Percentiles rank a stretch among this genome's conserved stretches.
phyloP scores from a whole-genome alignment of 345 rosid species.

The Citrus trifoliata region DNA sequence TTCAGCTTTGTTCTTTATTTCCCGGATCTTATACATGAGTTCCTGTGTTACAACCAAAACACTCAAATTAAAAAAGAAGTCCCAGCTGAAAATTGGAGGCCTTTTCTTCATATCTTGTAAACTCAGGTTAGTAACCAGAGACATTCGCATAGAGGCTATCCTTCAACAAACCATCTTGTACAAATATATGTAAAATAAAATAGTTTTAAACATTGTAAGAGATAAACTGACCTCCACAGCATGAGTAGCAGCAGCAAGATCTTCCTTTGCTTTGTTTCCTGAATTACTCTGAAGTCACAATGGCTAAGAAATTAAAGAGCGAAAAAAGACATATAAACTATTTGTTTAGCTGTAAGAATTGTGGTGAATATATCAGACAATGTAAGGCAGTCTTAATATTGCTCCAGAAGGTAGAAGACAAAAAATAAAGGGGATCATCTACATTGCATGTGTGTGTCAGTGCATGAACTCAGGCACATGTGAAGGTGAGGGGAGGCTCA shows the following conservation, averaged over 20 bases:
- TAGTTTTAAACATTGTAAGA: neutral
- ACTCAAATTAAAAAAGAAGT: conserved; percentile 3
- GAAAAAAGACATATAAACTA: neutral
- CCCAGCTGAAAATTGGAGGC: neutral
- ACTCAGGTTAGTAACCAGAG: neutral
- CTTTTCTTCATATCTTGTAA: neutral
- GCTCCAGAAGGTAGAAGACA: neutral
- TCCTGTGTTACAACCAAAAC: conserved; percentile 50
- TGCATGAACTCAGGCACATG: neutral
- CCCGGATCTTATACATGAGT: conserved; percentile 84
- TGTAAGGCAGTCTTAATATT: neutral
- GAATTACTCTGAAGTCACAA: conserved; percentile 79
- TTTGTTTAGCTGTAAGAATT: neutral
- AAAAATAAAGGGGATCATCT: neutral
- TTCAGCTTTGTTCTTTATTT: conserved; percentile 97
- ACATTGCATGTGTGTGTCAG: neutral
- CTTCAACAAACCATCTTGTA: neutral
- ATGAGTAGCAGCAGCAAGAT: conserved; percentile 97
- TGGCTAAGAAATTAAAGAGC: conserved; percentile 7
- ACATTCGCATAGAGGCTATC: neutral
- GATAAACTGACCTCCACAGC: conserved; percentile 84
- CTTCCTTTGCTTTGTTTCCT: conserved; percentile 96
- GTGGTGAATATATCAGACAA: neutral
- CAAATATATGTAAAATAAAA: neutral
- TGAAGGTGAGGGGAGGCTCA: neutral